Conservation (phyloP, 805 yeast species). For the Komagataella pastoris region DNA sequence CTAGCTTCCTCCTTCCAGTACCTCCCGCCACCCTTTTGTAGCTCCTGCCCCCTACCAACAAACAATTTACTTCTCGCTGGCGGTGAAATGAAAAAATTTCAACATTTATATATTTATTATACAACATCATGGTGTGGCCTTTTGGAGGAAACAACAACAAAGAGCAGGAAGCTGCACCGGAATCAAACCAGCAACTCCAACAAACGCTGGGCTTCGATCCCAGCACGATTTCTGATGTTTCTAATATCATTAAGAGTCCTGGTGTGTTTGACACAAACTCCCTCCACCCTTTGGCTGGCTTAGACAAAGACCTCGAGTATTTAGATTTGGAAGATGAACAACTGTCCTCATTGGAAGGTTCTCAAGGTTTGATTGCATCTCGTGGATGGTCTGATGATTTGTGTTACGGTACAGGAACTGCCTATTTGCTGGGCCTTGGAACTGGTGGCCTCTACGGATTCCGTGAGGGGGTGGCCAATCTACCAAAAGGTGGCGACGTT, state of each 20-base stretch:
- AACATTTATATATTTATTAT: not conserved
- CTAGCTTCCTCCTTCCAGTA: not conserved
- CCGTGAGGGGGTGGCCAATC: conserved; percentile 68
- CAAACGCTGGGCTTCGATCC: conserved; percentile 52
- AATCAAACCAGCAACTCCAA: conserved; percentile 7
- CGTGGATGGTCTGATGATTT: conserved; percentile 96
- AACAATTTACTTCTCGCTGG: not conserved
- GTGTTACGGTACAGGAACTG: conserved; percentile 96
- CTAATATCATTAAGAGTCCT: conserved; percentile 45
- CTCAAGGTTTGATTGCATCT: conserved; percentile 86
- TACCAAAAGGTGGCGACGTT: conserved; percentile 48
- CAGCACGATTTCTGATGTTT: conserved; percentile 45
- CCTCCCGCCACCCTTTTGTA: not conserved
- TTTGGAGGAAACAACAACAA: conserved; percentile 24
- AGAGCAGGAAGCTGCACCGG: conserved; percentile 5
- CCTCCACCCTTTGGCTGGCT: conserved; percentile 87
- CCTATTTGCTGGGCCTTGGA: conserved; percentile 77
- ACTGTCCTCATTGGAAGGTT: conserved; percentile 66
- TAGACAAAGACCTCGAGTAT: conserved; percentile 81
- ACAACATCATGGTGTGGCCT: conserved; percentile 31
- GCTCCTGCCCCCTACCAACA: not conserved
- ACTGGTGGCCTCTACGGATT: conserved; percentile 84
- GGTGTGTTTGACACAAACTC: conserved; percentile 54
- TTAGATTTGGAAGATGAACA: conserved; percentile 81
- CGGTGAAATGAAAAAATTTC: not conserved